Evolutionary conservation across 163 green algal species (phyloP).

Genomic region (Botryococcus braunii): DNA sequence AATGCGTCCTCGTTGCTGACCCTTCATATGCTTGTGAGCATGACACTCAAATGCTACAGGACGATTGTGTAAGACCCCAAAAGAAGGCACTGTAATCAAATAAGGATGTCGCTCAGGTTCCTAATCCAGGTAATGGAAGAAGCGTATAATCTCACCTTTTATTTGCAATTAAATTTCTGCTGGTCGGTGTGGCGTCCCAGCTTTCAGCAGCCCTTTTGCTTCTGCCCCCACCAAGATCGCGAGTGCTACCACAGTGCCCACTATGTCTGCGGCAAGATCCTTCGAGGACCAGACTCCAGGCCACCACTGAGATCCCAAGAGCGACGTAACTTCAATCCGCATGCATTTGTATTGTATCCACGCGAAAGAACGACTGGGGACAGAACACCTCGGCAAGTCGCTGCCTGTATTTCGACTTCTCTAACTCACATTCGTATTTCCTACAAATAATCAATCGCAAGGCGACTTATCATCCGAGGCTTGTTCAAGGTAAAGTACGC

Average conservation of each 20-base stretch:
- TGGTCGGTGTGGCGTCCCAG: neutral
- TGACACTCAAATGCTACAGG: no score
- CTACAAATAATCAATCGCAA: neutral
- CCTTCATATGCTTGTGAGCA: no score
- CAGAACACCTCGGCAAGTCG: neutral
- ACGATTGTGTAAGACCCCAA: neutral
- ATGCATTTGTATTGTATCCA: neutral
- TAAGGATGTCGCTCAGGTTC: neutral
- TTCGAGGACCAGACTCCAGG: neutral
- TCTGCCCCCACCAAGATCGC: neutral
- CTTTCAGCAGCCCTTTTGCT: neutral
- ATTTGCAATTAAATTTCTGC: neutral
- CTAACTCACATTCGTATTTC: neutral
- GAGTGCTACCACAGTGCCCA: neutral
- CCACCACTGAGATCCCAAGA: neutral
- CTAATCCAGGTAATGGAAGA: neutral
- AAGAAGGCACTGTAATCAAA: neutral
- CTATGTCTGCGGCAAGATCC: slow-evolving; percentile 1
- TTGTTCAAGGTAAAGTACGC: neutral
- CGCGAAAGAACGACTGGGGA: neutral
- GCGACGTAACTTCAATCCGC: neutral
- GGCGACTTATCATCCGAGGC: neutral
- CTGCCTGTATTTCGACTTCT: neutral
- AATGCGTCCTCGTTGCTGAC: no score
- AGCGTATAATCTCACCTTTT: neutral